phyloP scores from a whole-genome alignment of 495 filamentous ascomycete species.

The Parathielavia appendiculata region DNA sequence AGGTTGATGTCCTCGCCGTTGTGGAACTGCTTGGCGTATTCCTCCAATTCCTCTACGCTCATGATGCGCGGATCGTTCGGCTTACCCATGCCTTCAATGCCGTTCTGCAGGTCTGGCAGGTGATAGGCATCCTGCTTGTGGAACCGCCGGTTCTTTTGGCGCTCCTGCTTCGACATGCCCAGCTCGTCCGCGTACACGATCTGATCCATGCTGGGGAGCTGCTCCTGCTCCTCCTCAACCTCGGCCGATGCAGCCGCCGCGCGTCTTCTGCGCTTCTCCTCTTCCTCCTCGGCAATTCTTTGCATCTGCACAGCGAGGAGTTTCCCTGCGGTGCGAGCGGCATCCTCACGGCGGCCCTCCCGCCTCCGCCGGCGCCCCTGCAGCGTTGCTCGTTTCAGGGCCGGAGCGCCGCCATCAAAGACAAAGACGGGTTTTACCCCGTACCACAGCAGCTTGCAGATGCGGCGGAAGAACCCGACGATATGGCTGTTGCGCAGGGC shows the following conservation, averaged over 20 bases:
- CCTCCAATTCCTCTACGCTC: slow-evolving; percentile 85
- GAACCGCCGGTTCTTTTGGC: slow-evolving; percentile 69
- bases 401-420: slow-evolving; percentile 92
- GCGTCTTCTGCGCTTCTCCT: slow-evolving; percentile 54
- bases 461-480: slow-evolving; percentile 94
- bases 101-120: slow-evolving; percentile 72
- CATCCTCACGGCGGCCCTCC: slow-evolving; percentile 91
- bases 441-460: slow-evolving; percentile 93
- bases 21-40: slow-evolving; percentile 88
- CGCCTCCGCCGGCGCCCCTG: slow-evolving; percentile 68
- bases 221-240: slow-evolving; percentile 52
- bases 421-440: slow-evolving; percentile 98
- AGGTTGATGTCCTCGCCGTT: slow-evolving; percentile 92
- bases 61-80: slow-evolving; percentile 92
- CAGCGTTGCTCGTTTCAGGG: slow-evolving; percentile 87
- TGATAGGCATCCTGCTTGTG: slow-evolving; percentile 91
- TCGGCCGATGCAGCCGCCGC: slow-evolving; percentile 19
- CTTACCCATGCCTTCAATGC: slow-evolving; percentile 76
- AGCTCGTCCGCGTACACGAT: slow-evolving; percentile 86
- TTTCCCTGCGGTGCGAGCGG: slow-evolving; percentile 80
- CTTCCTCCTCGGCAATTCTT: slow-evolving; percentile 77
- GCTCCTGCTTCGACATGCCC: slow-evolving; percentile 72
- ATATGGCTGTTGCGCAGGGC: slow-evolving; percentile 91
- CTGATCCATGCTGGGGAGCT: slow-evolving; percentile 55
- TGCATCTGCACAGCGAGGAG: slow-evolving; percentile 91